Evolutionary conservation across 768 basidiomycete genomes (phyloP), one percentile per base, ranked within the genome.

Genomic region (Lanmaoa rubissima): DNA sequence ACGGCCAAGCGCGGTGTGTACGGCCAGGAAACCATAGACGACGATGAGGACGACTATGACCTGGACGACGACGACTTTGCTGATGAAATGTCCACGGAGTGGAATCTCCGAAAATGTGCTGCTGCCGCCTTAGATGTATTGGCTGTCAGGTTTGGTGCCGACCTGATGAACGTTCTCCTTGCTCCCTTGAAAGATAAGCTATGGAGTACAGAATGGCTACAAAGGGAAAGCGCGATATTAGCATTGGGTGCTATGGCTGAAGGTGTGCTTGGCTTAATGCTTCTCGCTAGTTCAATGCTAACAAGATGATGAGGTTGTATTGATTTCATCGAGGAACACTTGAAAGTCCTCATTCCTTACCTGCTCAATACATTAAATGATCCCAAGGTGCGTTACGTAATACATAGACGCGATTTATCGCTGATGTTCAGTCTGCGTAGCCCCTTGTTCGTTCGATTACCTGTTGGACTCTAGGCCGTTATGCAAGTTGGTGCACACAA

Each of bases 381-480:
- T 73, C 81, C 91, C 39, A 98, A 98, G 85, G 95, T 92, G 66
- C 55, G 75, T 64, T 13, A 48, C 5, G 17, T 26, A 54, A 53
- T 21, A 58, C 26, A 50, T 13, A 5, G 14, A n/a, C 6, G 26
- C 21, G 21, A 28, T 46, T 19, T 12, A 28, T 34, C 9, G 6
- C 53, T 63, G 31, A 61, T 41, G 32, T 57, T 38, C 45, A 48
- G 26, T 54, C 7, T 56, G 39, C 51, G 28, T 70, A 96, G 92
- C 96, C 97, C 19, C 88, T 98, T 40, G 92, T 99, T 10, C 88
- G 97, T 55, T 98, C 97, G 3, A 99, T 99, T 66, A 94, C 95
- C 16, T 99, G 97, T 72, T 99, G 97, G 97, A 98, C 96, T 0
- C 80, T 99, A n/a, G 96, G 97, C 16, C 88, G 97, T 49, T 99